phyloP scores from a whole-genome alignment of 1,139 yeast genomes.

The Pneumocystis wakefieldiae region DNA sequence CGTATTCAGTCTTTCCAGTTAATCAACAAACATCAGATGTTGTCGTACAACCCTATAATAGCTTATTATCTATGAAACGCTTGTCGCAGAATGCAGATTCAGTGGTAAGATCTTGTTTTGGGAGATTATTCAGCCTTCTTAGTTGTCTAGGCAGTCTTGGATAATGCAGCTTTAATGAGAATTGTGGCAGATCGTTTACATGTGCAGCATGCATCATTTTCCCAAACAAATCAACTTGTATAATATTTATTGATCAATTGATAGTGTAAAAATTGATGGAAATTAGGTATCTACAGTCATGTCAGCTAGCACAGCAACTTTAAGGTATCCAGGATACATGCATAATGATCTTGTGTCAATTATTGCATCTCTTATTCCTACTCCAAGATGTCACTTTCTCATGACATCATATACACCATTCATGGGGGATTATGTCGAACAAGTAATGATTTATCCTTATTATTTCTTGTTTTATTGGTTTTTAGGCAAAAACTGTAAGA shows the following conservation, averaged over 20 bases:
- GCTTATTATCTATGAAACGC: conserved; percentile 64
- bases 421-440: conserved; percentile 42
- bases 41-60: conserved; percentile 92
- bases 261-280: background rate
- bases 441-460: background rate
- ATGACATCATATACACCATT: conserved; percentile 83
- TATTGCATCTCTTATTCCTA: conserved; percentile 68
- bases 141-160: conserved; percentile 38
- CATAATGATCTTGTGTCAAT: conserved; percentile 77
- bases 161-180: conserved; percentile 66
- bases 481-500: conserved; percentile 43
- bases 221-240: conserved; percentile 71
- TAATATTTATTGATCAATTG: background rate
- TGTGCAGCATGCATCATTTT: conserved; percentile 36
- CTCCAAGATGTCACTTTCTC: conserved; percentile 77
- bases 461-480: background rate
- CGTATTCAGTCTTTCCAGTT: conserved; percentile 75
- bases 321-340: conserved; percentile 84
- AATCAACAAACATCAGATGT: conserved; percentile 71
- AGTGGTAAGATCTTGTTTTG: conserved; percentile 29
- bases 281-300: conserved; percentile 44
- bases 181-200: conserved; percentile 43
- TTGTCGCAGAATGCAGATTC: conserved; percentile 75
- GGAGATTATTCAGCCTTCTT: background rate
- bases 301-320: conserved; percentile 71